These are phyloP conservation scores for Talaromyces sp. DNA, from an alignment of 2,329 filamentous ascomycete species.

Conservation along the genomic window DNA sequence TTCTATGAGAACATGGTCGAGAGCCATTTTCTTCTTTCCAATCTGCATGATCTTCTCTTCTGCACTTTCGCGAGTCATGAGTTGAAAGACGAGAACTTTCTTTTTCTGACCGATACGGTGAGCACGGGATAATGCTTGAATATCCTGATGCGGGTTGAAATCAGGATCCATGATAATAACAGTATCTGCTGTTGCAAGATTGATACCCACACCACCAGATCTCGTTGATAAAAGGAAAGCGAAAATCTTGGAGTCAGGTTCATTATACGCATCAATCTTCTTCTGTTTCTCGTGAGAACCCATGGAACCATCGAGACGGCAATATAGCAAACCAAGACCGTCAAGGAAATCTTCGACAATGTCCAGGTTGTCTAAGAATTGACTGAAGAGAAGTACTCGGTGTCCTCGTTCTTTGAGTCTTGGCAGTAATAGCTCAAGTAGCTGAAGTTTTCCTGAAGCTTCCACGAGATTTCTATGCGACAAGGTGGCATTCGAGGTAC, in stretches of 20 bases:
- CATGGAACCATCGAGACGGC: conserved; percentile 82
- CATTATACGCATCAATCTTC: conserved; percentile 90
- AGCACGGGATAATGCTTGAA: conserved; percentile 89
- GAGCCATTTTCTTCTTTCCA: conserved; percentile 89
- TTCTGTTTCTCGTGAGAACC: conserved; percentile 85
- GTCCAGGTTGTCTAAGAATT: conserved; percentile 82
- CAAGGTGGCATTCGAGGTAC: conserved; percentile 56
- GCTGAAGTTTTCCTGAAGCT: conserved; percentile 81
- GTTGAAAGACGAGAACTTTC: conserved; percentile 90
- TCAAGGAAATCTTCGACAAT: conserved; percentile 89
- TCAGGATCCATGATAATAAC: conserved; percentile 97
- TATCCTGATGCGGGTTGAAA: conserved; percentile 97
- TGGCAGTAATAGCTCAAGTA: conserved; percentile 81
- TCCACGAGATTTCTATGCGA: conserved; percentile 81
- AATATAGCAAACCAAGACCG: conserved; percentile 68
- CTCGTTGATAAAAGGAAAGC: conserved; percentile 91
- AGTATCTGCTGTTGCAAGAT: conserved; percentile 92
- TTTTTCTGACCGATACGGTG: conserved; percentile 96
- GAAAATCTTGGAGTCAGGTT: conserved; percentile 75
- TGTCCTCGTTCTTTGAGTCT: conserved; percentile 83
- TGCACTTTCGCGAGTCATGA: conserved; percentile 82
- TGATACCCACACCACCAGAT: conserved; percentile 95
- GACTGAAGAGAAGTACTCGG: conserved; percentile 90
- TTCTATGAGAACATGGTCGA: conserved; percentile 93
- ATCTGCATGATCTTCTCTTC: conserved; percentile 97